A percentile compares a stretch with the other conserved stretches of the same genome.
These are phyloP conservation scores for Marasmius tenuissimus DNA, from an alignment of 1,284 basidiomycete genomes.

Conservation along the genomic window DNA sequence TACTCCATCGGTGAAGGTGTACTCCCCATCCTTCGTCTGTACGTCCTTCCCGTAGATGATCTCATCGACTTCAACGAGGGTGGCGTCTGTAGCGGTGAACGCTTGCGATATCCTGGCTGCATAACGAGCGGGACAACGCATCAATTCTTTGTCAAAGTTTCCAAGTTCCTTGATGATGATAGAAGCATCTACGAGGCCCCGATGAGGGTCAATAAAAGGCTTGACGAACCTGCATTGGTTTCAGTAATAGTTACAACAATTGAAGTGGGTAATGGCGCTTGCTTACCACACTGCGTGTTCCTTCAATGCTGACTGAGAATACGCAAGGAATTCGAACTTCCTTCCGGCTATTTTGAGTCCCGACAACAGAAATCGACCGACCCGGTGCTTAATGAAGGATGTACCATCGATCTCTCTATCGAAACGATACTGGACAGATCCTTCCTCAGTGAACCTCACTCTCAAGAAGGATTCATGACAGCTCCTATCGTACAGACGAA, in stretches of 20 bases:
- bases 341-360: conserved; percentile 52
- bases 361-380: conserved; percentile 42
- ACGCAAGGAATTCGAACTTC: conserved; percentile 55
- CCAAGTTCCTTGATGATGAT: conserved; percentile 55
- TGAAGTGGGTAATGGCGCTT: conserved; percentile 37
- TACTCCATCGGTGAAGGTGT: conserved; percentile 66
- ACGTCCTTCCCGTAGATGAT: conserved; percentile 49
- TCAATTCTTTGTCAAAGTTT: conserved; percentile 45
- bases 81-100: conserved; percentile 70
- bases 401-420: conserved; percentile 51
- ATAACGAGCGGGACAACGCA: conserved; percentile 67
- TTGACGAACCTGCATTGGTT: conserved; percentile 45
- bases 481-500: conserved; percentile 44
- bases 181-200: conserved; percentile 35
- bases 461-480: conserved; percentile 61
- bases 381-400: conserved; percentile 42
- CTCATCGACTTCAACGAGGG: conserved; percentile 53
- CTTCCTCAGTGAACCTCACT: conserved; percentile 64
- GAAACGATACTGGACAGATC: conserved; percentile 45
- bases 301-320: conserved; percentile 54
- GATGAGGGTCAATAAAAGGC: conserved; percentile 38
- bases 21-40: conserved; percentile 33
- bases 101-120: conserved; percentile 52
- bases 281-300: conserved; percentile 43
- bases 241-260: conserved; percentile 48